A percentile compares a stretch with the other conserved stretches of the same genome.
phyloP scores from a whole-genome alignment of 2,329 filamentous ascomycete species.

The Bertia moriformis region DNA sequence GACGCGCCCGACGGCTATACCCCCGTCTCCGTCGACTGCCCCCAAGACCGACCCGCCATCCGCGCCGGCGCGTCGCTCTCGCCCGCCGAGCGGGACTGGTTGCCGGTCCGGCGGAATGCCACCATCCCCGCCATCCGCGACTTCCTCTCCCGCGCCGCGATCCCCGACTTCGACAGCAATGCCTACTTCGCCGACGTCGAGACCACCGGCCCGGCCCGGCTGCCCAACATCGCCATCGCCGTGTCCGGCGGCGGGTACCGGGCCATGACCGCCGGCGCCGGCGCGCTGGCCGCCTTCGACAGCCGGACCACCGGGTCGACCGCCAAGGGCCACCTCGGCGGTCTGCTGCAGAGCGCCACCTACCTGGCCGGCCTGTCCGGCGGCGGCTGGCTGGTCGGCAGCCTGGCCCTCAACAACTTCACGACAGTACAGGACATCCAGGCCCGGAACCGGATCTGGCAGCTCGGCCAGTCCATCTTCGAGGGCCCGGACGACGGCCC shows the following conservation, averaged over 20 bases:
- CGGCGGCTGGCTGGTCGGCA: constrained; percentile 74
- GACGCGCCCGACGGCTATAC: neutral
- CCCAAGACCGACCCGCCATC: neutral
- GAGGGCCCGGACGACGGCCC: constrained; percentile 31
- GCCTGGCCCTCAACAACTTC: constrained; percentile 73
- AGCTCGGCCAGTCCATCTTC: constrained; percentile 25
- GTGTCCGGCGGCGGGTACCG: constrained; percentile 75
- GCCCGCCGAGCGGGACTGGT: neutral
- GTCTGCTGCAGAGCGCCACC: constrained; percentile 66
- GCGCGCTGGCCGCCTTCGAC: constrained; percentile 68
- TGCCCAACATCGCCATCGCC: constrained; percentile 57
- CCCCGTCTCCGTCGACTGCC: neutral
- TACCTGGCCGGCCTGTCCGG: constrained; percentile 73
- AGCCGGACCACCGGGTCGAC: constrained; percentile 51
- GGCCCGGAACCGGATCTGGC: constrained; percentile 24
- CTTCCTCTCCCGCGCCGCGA: neutral
- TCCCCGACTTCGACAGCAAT: neutral
- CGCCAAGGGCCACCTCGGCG: constrained; percentile 55
- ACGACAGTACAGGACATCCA: constrained; percentile 47
- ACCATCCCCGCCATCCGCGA: neutral
- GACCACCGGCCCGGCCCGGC: neutral
- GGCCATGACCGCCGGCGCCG: constrained; percentile 72
- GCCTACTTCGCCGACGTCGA: neutral
- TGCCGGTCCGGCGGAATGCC: neutral
- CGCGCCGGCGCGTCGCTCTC: neutral